Conservation (phyloP, 2,329 filamentous ascomycete species). For the Escovopsis weberi region DNA sequence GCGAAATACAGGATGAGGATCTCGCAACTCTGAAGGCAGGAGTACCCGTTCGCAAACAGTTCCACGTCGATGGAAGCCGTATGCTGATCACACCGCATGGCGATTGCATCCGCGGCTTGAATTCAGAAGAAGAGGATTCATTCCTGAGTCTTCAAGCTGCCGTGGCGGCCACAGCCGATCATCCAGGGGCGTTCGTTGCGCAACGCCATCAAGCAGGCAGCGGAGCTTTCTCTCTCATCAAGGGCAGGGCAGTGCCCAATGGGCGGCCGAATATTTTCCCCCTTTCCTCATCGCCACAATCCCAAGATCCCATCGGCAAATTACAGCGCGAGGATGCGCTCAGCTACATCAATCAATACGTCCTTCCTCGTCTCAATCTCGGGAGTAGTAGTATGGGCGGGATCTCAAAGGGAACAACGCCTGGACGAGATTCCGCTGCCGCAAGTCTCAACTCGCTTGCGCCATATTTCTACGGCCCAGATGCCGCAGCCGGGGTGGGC, state of each 20-base stretch:
- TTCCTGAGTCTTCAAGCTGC: constrained; percentile 54
- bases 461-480: constrained; percentile 40
- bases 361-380: constrained; percentile 44
- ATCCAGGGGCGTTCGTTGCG: constrained; percentile 41
- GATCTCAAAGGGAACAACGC: constrained; percentile 21
- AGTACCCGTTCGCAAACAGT: constrained; percentile 43
- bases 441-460: constrained; percentile 39
- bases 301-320: constrained; percentile 46
- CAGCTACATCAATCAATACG: constrained; percentile 55
- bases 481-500: constrained; percentile 28
- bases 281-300: constrained; percentile 27
- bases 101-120: constrained; percentile 60
- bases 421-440: constrained; percentile 30
- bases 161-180: constrained; percentile 34
- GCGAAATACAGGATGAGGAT: constrained; percentile 33
- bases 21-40: constrained; percentile 40
- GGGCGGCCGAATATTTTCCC: constrained; percentile 49
- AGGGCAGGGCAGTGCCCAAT: constrained; percentile 50
- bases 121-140: constrained; percentile 50
- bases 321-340: constrained; percentile 53
- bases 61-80: constrained; percentile 43
- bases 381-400: constrained; percentile 30
- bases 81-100: constrained; percentile 64
- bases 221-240: constrained; percentile 47
- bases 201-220: constrained; percentile 37